phyloP scores from a whole-genome alignment of 2,329 filamentous ascomycete species.

The Kalaharituber pfeilii region DNA sequence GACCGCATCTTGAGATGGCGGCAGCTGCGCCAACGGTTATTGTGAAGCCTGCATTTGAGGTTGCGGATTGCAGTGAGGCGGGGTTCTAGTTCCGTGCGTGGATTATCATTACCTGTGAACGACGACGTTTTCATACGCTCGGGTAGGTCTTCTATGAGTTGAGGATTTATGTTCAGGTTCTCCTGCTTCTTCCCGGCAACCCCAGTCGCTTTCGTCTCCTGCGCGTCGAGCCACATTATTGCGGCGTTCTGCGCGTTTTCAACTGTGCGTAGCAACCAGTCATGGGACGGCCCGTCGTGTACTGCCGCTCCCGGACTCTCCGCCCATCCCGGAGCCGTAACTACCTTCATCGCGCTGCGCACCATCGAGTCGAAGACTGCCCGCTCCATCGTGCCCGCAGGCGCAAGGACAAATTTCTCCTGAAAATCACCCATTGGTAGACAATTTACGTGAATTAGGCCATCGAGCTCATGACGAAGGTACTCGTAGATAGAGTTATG shows the following conservation, averaged over 20 bases:
- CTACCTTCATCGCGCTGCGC: background rate
- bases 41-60: background rate
- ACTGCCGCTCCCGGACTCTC: background rate
- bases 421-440: background rate
- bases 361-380: background rate
- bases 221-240: background rate
- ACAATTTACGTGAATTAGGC: background rate
- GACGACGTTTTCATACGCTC: background rate
- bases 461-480: background rate
- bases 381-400: background rate
- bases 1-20: background rate
- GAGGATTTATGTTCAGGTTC: background rate
- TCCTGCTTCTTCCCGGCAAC: background rate
- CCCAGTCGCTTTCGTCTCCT: background rate
- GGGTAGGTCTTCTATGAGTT: background rate
- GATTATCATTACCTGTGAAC: background rate
- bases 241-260: background rate
- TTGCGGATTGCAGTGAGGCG: background rate
- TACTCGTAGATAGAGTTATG: background rate
- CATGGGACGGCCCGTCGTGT: background rate
- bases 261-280: background rate
- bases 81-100: background rate
- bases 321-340: no score
- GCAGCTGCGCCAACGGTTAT: background rate
- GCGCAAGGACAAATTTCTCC: background rate